Percentiles rank a stretch among this genome's conserved stretches.
These are phyloP conservation scores for Punica granatum DNA, from an alignment of 345 rosid species.

Conservation along the genomic window DNA sequence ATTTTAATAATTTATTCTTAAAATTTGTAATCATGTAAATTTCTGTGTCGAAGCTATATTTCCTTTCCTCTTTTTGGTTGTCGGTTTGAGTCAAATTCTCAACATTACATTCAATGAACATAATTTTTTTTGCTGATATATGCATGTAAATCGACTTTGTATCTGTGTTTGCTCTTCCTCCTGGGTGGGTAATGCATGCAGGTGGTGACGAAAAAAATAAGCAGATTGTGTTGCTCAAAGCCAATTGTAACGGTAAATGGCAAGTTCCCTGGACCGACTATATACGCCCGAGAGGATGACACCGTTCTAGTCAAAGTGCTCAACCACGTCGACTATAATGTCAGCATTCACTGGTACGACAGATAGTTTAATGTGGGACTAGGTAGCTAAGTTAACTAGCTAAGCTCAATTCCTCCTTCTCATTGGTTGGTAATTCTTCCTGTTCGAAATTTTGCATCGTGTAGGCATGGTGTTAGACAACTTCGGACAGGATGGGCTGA, in stretches of 20 bases:
- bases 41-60: no score
- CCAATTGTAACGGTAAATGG: constrained; percentile 84
- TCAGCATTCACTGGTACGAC: constrained; percentile 50
- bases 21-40: no score
- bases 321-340: constrained; percentile 55
- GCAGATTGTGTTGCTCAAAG: constrained; percentile 62
- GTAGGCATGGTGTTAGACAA: constrained; percentile 81
- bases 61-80: no score
- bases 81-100: no score
- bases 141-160: neutral
- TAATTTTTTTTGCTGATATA: neutral
- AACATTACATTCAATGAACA: no score
- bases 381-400: no score
- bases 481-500: constrained; percentile 82
- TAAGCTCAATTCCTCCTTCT: neutral
- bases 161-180: no score
- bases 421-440: neutral
- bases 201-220: constrained; percentile 59
- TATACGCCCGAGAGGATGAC: constrained; percentile 60
- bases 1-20: no score
- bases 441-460: neutral
- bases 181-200: constrained; percentile 18
- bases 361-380: no score
- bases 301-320: constrained; percentile 47
- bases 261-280: constrained; percentile 45